phyloP scores from a whole-genome alignment of 345 rosid species.

The Aethionema arabicum region DNA sequence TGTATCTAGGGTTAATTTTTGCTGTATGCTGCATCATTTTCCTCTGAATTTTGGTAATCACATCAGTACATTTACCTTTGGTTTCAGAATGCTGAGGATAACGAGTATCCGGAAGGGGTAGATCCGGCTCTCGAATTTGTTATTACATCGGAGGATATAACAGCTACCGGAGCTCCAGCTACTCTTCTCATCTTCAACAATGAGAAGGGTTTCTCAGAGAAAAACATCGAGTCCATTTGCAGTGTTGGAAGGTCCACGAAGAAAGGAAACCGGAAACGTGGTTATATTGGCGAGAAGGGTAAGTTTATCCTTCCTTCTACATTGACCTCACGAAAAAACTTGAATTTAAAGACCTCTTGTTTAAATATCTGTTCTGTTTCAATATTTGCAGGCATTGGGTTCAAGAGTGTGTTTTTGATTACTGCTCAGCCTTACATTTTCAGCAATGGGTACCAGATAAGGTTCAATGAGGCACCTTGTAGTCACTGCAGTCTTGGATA shows the following conservation, averaged over 20 bases:
- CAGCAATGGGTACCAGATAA: conserved; percentile 69
- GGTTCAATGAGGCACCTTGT: conserved; percentile 66
- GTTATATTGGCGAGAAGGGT: conserved; percentile 89
- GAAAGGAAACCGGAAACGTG: conserved; percentile 59
- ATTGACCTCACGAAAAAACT: not conserved
- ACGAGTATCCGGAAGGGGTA: conserved; percentile 56
- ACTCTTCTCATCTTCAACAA: conserved; percentile 67
- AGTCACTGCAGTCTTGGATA: conserved; percentile 61
- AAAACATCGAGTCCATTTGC: conserved; percentile 65
- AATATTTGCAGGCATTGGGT: conserved; percentile 55
- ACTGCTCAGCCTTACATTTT: conserved; percentile 56
- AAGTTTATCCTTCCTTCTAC: not conserved
- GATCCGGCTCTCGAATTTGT: conserved; percentile 78
- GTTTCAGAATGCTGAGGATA: conserved; percentile 73
- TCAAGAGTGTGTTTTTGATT: conserved; percentile 68
- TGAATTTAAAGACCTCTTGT: not conserved
- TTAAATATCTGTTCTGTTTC: conserved; percentile 3
- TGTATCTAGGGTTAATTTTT: not conserved
- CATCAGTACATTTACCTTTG: not conserved
- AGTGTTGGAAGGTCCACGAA: conserved; percentile 69
- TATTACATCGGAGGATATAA: conserved; percentile 65
- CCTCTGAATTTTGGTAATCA: not conserved
- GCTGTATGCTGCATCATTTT: not conserved
- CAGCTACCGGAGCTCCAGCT: conserved; percentile 63
- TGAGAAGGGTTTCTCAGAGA: conserved; percentile 60